phyloP scores from a whole-genome alignment of 75 land plant species.

The Pinus tabuliformis region DNA sequence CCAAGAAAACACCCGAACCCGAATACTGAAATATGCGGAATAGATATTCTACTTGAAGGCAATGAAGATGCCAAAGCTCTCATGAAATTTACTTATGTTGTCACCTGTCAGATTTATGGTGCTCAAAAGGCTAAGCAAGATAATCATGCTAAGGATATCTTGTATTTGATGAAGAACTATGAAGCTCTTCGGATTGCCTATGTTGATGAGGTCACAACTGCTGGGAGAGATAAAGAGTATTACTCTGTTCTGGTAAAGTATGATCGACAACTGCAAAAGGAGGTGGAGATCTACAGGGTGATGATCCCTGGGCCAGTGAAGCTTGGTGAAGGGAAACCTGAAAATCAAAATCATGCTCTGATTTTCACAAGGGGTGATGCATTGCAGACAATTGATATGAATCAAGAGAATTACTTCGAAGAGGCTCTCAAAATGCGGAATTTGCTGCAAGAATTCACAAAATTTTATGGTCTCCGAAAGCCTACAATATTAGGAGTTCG shows the following conservation, averaged over 20 bases:
- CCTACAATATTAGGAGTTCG: conserved; percentile 91
- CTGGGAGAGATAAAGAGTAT: conserved; percentile 40
- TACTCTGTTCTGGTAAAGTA: conserved; percentile 90
- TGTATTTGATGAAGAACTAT: conserved; percentile 75
- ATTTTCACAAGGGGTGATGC: conserved; percentile 98
- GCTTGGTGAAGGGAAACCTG: conserved; percentile 97
- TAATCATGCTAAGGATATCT: conserved; percentile 74
- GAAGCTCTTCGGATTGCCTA: conserved; percentile 90
- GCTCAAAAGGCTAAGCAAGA: conserved; percentile 75
- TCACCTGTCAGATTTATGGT: conserved; percentile 96
- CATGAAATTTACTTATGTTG: conserved; percentile 96
- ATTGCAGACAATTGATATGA: conserved; percentile 97
- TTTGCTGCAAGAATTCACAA: conserved; percentile 76
- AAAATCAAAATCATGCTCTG: conserved; percentile 95
- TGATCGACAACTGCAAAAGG: conserved; percentile 60
- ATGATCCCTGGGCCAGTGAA: conserved; percentile 86
- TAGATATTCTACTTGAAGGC: conserved; percentile 42
- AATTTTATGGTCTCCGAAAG: conserved; percentile 64
- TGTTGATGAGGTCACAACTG: conserved; percentile 70
- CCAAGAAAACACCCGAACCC: conserved; percentile 31
- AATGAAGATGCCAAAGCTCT: conserved; percentile 81
- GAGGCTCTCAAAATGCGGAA: conserved; percentile 94
- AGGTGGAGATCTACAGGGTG: conserved; percentile 86
- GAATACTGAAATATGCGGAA: conserved; percentile 30
- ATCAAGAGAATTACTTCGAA: conserved; percentile 95